Evolutionary conservation across 495 filamentous ascomycete species (phyloP), one percentile per base, ranked within the genome.

Genomic region (Talaromyces thailandensis): DNA sequence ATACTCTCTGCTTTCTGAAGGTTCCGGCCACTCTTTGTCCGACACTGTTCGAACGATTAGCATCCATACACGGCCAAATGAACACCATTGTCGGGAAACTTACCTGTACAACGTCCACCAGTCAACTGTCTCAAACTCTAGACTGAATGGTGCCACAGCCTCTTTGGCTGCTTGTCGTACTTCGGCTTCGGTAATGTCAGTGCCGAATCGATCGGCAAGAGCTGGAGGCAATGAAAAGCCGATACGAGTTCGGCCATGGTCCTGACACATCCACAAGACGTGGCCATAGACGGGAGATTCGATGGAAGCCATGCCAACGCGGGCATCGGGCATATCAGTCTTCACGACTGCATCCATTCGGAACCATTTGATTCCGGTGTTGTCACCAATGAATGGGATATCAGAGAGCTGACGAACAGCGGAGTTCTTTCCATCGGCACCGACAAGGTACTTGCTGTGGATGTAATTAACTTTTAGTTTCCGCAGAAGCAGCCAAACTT

Each of bases 71-170:
- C 11, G 14, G 35, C 11, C 35, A 40, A 40, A 16, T 4, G 6
- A 9, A 16, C 5, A 16, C 14, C 4, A 40, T 16, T 16, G 4
- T 40, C 35, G 14, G 14, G 51, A 23, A n/a, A 11, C 16, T 16
- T 53, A 53, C 51, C 51, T 77, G 63, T 84, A 84, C 28, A 82
- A 71, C 1, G 81, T 84, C 75, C 76, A 84, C 82, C 81, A 83
- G 52, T 83, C 73, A 0, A 83, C 77, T 24, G 71, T 67, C 43
- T 75, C 71, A 51, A 81, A 78, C 5, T 70, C 63, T 26, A 83
- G 60, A 2, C 58, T 66, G 62, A 82, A 83, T 0, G 80, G 80
- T 26, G 68, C 74, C 16, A 78, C 73, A 3, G 79, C 78, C 64
- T 81, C 79, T 37, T 67, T 68, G 23, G 53, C 53, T 2, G 23